Base-by-base conservation (phyloP, 192 early-diverging fungal species). In the Coemansia sp. region DNA sequence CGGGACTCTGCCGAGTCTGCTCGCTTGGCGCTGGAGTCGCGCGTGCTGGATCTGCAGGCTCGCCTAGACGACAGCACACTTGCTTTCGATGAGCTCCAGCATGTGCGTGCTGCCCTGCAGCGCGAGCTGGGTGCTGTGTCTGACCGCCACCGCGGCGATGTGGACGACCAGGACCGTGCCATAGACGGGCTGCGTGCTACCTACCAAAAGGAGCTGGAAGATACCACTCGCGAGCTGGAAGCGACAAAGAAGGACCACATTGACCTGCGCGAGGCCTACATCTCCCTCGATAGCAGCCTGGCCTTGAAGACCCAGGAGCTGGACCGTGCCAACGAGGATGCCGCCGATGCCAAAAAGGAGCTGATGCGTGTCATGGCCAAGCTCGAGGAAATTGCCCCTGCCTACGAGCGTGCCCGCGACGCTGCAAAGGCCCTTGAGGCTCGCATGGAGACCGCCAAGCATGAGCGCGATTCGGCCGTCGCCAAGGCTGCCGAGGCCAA, bases 181-280 rank as follows among this genome's bases (percentile, higher is more conserved):
- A 80, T 94, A 14, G 92, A 93, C n/a, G 79, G 80, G 59, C 82
- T 88, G 52, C 87, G 89, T 12, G 88, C 85, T 59, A 95, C 91
- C 74, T 94, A 93, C 71, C 91, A 93, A 68, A 90, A 87, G 64
- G 93, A 96, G 82, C 79, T 94, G 21, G 89, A 93, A 61, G 85
- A 88, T 45, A 84, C 93, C 47, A 84, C 89, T 61, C 75, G 83
- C 9, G 94, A 96, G 74, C 84, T 95, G 50, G 93, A 96, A 60
- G 69, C 84, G 3, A 92, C 92, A 74, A 85, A 84, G 77, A 83
- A 75, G 41, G 85, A 86, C 48, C 53, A 83, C 38, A 69, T 92
- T 26, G 83, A 81, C 33, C 81, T 93, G 70, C 90, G 89, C 57
- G 90, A 93, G 59, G 73, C 82, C n/a, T 86, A 90, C 57, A 86